Evolutionary conservation across 495 filamentous ascomycete genomes (phyloP).

Genomic region (Aspergillus asperescens): DNA sequence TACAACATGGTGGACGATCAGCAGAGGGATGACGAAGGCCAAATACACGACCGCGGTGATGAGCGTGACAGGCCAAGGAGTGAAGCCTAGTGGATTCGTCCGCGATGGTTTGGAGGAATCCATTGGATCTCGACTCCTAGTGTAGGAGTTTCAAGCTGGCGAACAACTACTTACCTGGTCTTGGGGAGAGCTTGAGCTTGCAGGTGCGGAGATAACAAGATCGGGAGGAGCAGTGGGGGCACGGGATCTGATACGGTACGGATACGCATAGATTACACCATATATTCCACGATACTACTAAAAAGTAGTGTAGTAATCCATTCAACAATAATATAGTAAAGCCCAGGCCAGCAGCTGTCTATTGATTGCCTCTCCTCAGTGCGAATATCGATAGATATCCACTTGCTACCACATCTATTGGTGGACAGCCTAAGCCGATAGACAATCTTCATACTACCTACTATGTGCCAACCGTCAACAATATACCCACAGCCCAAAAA

Average conservation of each 20-base stretch:
- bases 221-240: not conserved
- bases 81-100: slow-evolving; percentile 57
- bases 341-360: not conserved
- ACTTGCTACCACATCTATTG: not conserved
- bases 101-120: slow-evolving; percentile 25
- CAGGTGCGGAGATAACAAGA: slow-evolving; percentile 6
- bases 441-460: slow-evolving; percentile 11
- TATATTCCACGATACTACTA: not conserved
- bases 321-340: slow-evolving; percentile 1
- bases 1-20: slow-evolving; percentile 69
- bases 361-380: not conserved
- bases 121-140: slow-evolving; percentile 23
- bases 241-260: not conserved
- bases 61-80: slow-evolving; percentile 64
- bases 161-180: slow-evolving; percentile 1
- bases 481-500: slow-evolving; percentile 20
- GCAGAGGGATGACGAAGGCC: slow-evolving; percentile 60
- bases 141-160: not conserved
- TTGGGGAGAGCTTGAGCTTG: slow-evolving; percentile 10
- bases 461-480: slow-evolving; percentile 8
- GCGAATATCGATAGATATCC: slow-evolving; percentile 11
- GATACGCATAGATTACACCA: slow-evolving; percentile 1
- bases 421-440: slow-evolving; percentile 9
- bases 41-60: slow-evolving; percentile 66
- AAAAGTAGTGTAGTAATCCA: not conserved